These are phyloP conservation scores for Epichloe sibirici DNA, from an alignment of 2,329 filamentous ascomycete species.

Conservation along the genomic window DNA sequence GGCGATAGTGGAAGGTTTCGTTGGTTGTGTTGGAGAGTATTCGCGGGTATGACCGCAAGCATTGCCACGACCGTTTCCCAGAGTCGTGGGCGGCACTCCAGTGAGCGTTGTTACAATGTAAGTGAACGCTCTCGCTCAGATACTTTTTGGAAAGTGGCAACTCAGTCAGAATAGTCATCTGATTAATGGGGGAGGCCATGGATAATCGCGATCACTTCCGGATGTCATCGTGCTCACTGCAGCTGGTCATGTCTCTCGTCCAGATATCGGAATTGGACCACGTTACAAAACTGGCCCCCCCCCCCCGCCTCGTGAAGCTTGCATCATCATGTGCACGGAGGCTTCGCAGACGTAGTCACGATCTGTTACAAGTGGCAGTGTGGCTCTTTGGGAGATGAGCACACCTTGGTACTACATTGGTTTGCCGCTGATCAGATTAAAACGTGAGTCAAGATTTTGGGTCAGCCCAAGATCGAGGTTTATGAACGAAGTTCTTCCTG, in stretches of 20 bases:
- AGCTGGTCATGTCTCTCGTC: background rate
- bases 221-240: background rate
- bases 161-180: background rate
- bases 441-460: background rate
- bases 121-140: background rate
- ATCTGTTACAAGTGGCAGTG: background rate
- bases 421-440: background rate
- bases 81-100: no score
- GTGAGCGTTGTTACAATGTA: background rate
- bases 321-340: background rate
- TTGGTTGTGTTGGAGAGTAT: no score
- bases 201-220: background rate
- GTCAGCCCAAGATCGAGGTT: background rate
- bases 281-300: background rate
- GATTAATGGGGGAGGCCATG: background rate
- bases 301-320: background rate
- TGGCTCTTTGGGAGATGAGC: background rate
- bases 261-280: background rate
- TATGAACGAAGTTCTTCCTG: background rate
- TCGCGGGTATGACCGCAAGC: no score
- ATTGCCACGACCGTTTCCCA: no score
- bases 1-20: no score
- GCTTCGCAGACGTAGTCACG: background rate
- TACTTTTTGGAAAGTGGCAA: background rate
- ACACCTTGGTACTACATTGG: background rate